These are phyloP conservation scores for Trichophyton mentagrophytes DNA, from an alignment of 2,329 filamentous ascomycete species.

Conservation along the genomic window DNA sequence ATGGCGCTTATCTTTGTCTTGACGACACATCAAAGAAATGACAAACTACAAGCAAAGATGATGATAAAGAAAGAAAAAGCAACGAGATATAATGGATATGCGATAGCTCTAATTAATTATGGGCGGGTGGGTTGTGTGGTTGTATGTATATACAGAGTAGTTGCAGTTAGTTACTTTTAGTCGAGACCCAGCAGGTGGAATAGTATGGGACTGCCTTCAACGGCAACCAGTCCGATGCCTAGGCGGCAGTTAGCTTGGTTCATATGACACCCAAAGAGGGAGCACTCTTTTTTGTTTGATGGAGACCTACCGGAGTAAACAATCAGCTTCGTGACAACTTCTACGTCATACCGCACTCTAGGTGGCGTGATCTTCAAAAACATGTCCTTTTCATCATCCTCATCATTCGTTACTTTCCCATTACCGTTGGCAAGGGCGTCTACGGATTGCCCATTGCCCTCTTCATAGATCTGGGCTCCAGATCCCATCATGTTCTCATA, in stretches of 20 bases:
- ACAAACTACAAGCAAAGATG: not conserved
- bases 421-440: constrained; percentile 15
- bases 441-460: constrained; percentile 22
- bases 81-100: not conserved
- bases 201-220: constrained; percentile 59
- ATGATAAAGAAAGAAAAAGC: not conserved
- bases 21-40: not conserved
- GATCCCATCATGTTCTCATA: constrained; percentile 65
- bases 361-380: constrained; percentile 75
- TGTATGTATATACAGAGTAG: not conserved
- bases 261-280: too few species aligned
- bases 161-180: not conserved
- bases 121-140: not conserved
- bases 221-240: constrained; percentile 75
- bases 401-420: constrained; percentile 10
- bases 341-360: constrained; percentile 91
- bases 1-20: not conserved
- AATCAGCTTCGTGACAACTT: constrained; percentile 91
- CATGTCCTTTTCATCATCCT: constrained; percentile 57
- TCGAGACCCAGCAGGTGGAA: constrained; percentile 49
- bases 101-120: not conserved
- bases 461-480: constrained; percentile 36
- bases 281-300: too few species aligned
- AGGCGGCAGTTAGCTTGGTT: constrained; percentile 8
- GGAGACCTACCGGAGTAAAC: constrained; percentile 68